Base-by-base conservation (phyloP, 371 early-diverging fungal genomes). In the Cladochytrium tenue region DNA sequence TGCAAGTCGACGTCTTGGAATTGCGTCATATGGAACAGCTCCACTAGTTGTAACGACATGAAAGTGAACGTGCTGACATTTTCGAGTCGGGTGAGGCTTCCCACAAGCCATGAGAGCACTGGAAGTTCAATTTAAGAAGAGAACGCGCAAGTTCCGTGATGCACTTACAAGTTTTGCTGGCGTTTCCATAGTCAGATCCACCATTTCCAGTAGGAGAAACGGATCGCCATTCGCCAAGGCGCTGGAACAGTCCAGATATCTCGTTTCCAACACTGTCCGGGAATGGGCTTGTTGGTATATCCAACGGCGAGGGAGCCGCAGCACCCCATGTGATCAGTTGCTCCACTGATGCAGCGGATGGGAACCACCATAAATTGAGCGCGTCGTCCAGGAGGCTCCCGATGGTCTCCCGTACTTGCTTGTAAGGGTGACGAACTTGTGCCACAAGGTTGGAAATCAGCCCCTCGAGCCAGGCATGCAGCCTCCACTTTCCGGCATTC, bases 321-420 rank as follows among this genome's bases (percentile, higher is more conserved):
- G 20, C 13, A 20, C 53, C 13, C 66, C 66, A 26, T 53, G 32
- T 17, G 60, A 60, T 53, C 70, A 89, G 70, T 3, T 68, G 76
- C 0, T 62, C 36, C 0, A 88, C 86, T 4, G 74, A 73, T 4
- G 72, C 33, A 31, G 82, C 81, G 0, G 88, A 78, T 4, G 92
- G 89, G n/a, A 81, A 75, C 79, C 89, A 91, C 60, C 80, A 81
- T 3, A 86, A 55, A 60, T 90, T 87, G 34, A 89, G 70, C 2
- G 88, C 62, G 33, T 82, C 83, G 66, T 90, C 88, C 61, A 94
- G 85, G 59, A 86, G 81, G 1, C 77, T 76, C 28, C 93, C 95
- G 25, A 93, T 71, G 7, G 82, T 77, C 67, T 93, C 92, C 3
- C 96, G 87, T 27, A 95, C 93, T 73, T 93, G 93, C 70, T 93